Evolutionary conservation across 805 yeast genomes (phyloP).

Genomic region (Isabelozyma rhagii): DNA sequence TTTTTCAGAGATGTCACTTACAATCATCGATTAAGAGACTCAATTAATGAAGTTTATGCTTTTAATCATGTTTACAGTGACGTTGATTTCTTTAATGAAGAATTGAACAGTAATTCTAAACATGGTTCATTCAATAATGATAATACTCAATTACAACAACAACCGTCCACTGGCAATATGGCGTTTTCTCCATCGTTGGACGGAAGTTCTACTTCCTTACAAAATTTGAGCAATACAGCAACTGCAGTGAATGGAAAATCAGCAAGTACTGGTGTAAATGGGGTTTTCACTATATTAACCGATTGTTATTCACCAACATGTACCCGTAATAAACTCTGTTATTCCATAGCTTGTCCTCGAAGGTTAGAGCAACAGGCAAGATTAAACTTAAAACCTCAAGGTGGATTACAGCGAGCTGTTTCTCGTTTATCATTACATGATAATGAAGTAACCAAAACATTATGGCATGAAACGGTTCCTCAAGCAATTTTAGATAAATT

Average conservation of each 20-base stretch:
- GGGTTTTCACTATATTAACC: constrained; percentile 87
- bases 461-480: constrained; percentile 93
- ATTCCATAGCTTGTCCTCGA: constrained; percentile 94
- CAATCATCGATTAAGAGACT: constrained; percentile 88
- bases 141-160: constrained; percentile 9
- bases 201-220: background rate
- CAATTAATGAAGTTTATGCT: constrained; percentile 82
- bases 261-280: constrained; percentile 54
- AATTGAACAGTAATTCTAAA: constrained; percentile 17
- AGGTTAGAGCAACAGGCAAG: constrained; percentile 94
- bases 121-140: constrained; percentile 25
- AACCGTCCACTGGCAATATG: constrained; percentile 12
- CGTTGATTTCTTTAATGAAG: constrained; percentile 39
- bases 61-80: constrained; percentile 58
- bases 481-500: constrained; percentile 71
- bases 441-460: constrained; percentile 69
- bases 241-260: constrained; percentile 1
- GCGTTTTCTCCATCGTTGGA: constrained; percentile 1
- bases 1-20: constrained; percentile 94
- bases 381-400: constrained; percentile 81
- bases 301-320: constrained; percentile 98
- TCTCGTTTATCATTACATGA: constrained; percentile 66
- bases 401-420: constrained; percentile 77
- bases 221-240: too few relatives aligned
- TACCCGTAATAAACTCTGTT: constrained; percentile 81